These are phyloP conservation scores for Dimargaris xerosporica DNA, from an alignment of 192 early-diverging fungal genomes.

Conservation along the genomic window DNA sequence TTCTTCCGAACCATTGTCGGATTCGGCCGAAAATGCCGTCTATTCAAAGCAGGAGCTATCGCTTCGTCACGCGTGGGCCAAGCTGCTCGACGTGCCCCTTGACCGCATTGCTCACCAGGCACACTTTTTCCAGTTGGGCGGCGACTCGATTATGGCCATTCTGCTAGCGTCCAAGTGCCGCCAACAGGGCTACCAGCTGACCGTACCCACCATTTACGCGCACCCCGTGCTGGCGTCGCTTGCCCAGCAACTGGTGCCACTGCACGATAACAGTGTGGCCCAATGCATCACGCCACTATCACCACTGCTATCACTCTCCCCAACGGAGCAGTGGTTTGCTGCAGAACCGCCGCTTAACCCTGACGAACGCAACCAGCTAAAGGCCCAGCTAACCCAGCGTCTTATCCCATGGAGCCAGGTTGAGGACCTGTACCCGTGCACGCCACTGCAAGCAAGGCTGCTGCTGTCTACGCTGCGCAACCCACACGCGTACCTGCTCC, in stretches of 20 bases:
- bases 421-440: neutral
- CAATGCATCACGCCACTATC: no score
- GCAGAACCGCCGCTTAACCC: no score
- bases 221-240: neutral
- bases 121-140: conserved; percentile 23
- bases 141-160: conserved; percentile 20
- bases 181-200: conserved; percentile 6
- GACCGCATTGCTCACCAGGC: neutral
- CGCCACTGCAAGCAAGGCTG: neutral
- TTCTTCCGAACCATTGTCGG: no score
- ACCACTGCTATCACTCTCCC: no score
- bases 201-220: neutral
- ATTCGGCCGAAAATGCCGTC: neutral
- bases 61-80: neutral
- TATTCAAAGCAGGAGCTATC: no score
- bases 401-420: no score
- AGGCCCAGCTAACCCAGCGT: no score
- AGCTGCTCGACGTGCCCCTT: neutral
- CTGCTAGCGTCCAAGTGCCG: neutral
- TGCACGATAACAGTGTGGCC: no score
- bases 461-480: neutral
- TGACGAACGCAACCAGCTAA: no score
- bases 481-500: neutral
- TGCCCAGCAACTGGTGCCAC: neutral
- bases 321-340: no score